Base-by-base conservation (phyloP, 2,329 filamentous ascomycete genomes). In the Dactylellina haptotyla region DNA sequence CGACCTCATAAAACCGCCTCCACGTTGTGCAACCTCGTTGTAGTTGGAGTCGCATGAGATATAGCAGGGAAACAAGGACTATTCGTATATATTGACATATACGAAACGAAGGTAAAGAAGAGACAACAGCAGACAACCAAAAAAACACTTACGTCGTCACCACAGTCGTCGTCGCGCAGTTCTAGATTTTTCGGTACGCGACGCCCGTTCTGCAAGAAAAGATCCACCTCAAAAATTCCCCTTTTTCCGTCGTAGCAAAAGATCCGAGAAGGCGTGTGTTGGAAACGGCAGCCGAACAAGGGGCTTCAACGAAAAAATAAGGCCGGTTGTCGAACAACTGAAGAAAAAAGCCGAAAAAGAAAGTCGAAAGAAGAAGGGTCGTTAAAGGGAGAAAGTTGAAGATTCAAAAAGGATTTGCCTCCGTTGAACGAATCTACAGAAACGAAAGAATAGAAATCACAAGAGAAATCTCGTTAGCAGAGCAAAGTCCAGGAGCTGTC, bases 291-390 rank as follows among this genome's bases (percentile, higher is more conserved):
- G 65, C 48, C 66, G 45, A 56, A 73, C 59, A 66, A 58, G 54
- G 59, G 61, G 54, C 54, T 73, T 59, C 54, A 46, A 61, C 50
- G 20, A 23, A 61, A 6, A 34, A 34, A 6, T 34, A 34, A 34
- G 32, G 32, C 32, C 14, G 32, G 6, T 14, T 14, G 32, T 34
- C 32, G 32, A 34, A 14, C 32, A 34, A 34, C 6, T 34, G 32
- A 34, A 34, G 14, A 34, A 34, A 54, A 75, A 75, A 75, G 76
- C 72, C 76, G 74, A 71, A 77, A 71, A 75, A 75, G 70, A 69
- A 69, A 61, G 63, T 77, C 76, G 76, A 76, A 78, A 76, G 78
- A 75, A 34, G 6, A 76, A 77, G 32, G 76, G 76, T 45, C 70
- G 69, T 67, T 45, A 63, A 56, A 54, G 57, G 48, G 61, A 59